A percentile compares a stretch with the other conserved stretches of the same genome.
Evolutionary conservation across 163 green algal species (phyloP).

Genomic region (Chloromonas sp.): DNA sequence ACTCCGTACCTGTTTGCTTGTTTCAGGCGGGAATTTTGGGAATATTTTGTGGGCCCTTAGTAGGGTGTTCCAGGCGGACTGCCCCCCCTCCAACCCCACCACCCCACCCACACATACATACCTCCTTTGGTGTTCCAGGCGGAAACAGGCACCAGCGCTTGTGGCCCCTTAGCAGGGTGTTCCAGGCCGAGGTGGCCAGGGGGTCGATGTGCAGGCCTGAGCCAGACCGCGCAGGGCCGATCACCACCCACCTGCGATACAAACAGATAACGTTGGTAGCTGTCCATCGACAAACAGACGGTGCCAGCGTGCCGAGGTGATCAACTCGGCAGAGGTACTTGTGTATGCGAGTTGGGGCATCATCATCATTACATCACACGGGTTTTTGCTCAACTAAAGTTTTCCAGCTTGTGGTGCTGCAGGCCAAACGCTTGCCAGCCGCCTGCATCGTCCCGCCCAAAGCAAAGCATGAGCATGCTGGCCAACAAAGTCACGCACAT

Average conservation of each 20-base stretch:
- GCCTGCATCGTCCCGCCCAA: no score
- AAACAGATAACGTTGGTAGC: not conserved
- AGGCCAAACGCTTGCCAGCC: no score
- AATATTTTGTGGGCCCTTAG: slow-evolving; percentile 83
- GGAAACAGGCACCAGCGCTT: slow-evolving; percentile 91
- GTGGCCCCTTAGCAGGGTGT: slow-evolving; percentile 69
- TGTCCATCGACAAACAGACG: not conserved
- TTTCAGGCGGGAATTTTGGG: slow-evolving; percentile 77
- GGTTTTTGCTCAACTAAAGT: no score
- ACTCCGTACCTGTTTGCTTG: slow-evolving; percentile 29
- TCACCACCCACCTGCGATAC: slow-evolving; percentile 73
- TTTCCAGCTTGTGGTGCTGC: no score
- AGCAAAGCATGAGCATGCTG: no score
- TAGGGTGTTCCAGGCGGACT: slow-evolving; percentile 78
- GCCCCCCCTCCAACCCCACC: no score
- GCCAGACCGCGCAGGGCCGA: slow-evolving; percentile 64
- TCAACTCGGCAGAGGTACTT: not conserved
- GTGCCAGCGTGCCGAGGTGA: not conserved
- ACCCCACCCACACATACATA: not conserved
- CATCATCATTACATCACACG: no score
- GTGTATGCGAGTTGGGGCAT: not conserved
- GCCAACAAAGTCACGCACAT: no score
- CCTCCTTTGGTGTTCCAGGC: slow-evolving; percentile 47
- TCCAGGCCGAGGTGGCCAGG: slow-evolving; percentile 83
- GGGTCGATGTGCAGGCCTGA: slow-evolving; percentile 81